Base-by-base conservation (phyloP, 768 basidiomycete species). In the Saitozyma sp. region DNA sequence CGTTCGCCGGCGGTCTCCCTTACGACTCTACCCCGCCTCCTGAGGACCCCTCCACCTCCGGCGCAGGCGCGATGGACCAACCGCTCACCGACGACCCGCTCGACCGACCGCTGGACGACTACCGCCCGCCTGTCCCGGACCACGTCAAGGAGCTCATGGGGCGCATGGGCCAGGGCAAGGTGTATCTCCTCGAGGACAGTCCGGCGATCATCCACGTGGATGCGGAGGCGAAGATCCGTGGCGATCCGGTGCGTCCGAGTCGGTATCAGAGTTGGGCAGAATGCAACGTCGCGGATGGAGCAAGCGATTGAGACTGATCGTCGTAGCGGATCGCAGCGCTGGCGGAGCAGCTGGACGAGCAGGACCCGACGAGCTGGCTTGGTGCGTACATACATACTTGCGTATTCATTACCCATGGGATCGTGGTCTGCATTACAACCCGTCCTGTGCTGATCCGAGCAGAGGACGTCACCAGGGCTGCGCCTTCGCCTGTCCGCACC, bases 331-430 rank as follows among this genome's bases (percentile, higher is more conserved):
- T 75, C 38, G 74, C 74, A 17, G 62, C 61, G 4, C 54, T 75
- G n/a, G 70, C 74, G n/a, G 59, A 64, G 19, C 65, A 67, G 51
- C 58, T 75, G 14, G 64, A 75, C 49, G 61, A 56, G 45, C 70
- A 70, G 41, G 74, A 75, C 56, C 74, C 74, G 2, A 72, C 71
- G 8, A 51, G 61, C 39, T 75, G 74, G 74, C 67, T 75, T 9
- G 62, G 74, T 73, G 39, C 40, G 74, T 63, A 11, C 13, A 38
- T n/a, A 50, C 45, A 7, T 17, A 10, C 43, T 50, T 20, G n/a
- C 9, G 10, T 52, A 10, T 38, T 53, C n/a, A 7, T 50, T 9
- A 50, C 48, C 29, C n/a, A 17, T 54, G 17, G 0, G 51, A 29
- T 29, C 29, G 29, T 29, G 46, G 8, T 9, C 6, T 2, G 11